Percentiles rank a stretch among this genome's conserved stretches.
These are phyloP conservation scores for Acer saccharum DNA, from an alignment of 345 rosid species.

Conservation along the genomic window DNA sequence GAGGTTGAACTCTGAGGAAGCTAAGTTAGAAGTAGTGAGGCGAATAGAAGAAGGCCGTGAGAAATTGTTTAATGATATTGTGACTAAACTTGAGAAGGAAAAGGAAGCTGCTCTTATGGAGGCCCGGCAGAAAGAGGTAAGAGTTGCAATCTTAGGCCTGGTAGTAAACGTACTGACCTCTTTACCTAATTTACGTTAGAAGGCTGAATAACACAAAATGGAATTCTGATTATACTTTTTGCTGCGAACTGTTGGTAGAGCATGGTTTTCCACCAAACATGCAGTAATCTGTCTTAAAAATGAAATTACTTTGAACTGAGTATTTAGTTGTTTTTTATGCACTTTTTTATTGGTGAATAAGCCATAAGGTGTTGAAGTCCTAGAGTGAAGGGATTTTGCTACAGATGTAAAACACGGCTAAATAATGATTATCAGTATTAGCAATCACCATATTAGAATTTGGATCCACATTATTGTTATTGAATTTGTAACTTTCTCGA, in stretches of 20 bases:
- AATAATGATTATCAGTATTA: background rate
- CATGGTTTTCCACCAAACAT: background rate
- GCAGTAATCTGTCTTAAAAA: background rate
- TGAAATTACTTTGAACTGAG: background rate
- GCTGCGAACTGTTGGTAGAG: background rate
- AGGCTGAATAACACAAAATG: background rate
- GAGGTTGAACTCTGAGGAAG: constrained; percentile 55
- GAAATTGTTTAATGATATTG: constrained; percentile 66
- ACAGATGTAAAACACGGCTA: background rate
- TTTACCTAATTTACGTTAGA: background rate
- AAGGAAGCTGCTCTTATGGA: constrained; percentile 72
- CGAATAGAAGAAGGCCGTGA: constrained; percentile 62
- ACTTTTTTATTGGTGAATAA: background rate
- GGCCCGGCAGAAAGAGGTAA: constrained; percentile 73
- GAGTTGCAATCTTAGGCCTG: constrained; percentile 15
- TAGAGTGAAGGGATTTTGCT: background rate
- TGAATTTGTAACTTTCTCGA: no score
- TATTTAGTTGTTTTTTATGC: background rate
- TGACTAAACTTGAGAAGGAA: constrained; percentile 58
- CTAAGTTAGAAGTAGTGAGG: constrained; percentile 55
- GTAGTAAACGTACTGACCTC: background rate
- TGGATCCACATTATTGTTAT: background rate
- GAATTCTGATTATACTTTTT: background rate
- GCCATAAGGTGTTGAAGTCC: background rate
- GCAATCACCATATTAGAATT: background rate